Conservation (phyloP, 306 rosid genomes). For the Citrullus amarus region DNA sequence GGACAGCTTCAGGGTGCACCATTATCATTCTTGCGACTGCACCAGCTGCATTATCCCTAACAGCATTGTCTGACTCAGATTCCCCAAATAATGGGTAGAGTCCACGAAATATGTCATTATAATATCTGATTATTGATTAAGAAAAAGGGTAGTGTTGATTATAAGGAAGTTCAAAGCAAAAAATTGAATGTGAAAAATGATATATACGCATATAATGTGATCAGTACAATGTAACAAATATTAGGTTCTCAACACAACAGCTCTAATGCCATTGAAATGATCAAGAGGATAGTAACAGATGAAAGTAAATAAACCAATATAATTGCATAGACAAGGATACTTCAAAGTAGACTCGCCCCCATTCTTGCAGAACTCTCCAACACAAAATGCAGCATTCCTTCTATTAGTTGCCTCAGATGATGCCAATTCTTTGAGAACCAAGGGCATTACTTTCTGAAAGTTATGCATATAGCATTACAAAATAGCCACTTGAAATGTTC, state of each 20-base stretch:
- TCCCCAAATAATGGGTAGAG: constrained; percentile 91
- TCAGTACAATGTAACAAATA: background rate
- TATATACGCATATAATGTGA: background rate
- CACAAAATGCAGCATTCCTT: constrained; percentile 99
- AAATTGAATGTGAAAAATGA: background rate
- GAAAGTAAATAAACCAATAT: background rate
- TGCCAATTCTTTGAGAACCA: constrained; percentile 71
- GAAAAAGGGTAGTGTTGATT: background rate
- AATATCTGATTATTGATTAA: constrained; percentile 50
- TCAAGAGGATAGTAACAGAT: background rate
- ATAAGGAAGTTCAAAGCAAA: background rate
- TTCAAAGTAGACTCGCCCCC: constrained; percentile 71
- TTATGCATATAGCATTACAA: constrained; percentile 17
- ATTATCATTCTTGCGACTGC: constrained; percentile 98
- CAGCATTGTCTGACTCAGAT: constrained; percentile 94
- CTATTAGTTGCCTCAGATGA: constrained; percentile 90
- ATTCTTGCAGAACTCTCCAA: constrained; percentile 93
- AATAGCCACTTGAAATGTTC: constrained; percentile 9
- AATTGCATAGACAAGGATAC: constrained; percentile 43
- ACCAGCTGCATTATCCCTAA: constrained; percentile 95
- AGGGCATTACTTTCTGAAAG: constrained; percentile 75
- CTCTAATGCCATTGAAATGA: background rate
- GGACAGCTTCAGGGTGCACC: constrained; percentile 89
- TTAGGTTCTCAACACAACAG: background rate
- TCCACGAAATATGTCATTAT: constrained; percentile 62